Base-by-base conservation (phyloP, 2,329 filamentous ascomycete genomes). In the Cyphellophora attinorum region DNA sequence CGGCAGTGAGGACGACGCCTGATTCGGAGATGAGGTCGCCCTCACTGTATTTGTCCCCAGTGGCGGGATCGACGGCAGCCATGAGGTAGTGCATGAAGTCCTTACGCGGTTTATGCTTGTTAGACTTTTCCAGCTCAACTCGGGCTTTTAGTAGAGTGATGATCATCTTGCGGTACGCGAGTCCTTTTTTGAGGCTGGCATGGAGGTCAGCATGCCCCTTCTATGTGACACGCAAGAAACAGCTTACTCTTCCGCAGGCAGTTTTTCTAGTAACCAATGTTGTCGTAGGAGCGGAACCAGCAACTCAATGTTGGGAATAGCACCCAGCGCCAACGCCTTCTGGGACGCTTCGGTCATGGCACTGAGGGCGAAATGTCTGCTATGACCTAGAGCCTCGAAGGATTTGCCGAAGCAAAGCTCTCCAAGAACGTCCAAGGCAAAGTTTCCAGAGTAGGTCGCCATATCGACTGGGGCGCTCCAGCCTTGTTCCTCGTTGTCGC, bases 1-100 rank as follows among this genome's bases (percentile, higher is more conserved):
- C 79, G 8, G 79, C 78, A 44, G 81, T 79, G 61, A 82, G 80
- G 62, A 84, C 67, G 15, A 81, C 57, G 51, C 81, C 81, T 5
- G 76, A 78, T 53, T 84, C 80, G 33, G 70, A 76, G 76, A 78
- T 81, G 15, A 84, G 70, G 50, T 83, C 79, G 1, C 72, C 69
- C 2, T 67, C 77, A 27, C 65, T 69, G 51, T 82, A 79, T 1
- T 76, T 75, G 38, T 70, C 66, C 8, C 21, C 21, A n/a, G 21
- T 25, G 8, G 8, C 21, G n/a, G 21, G 21, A 25, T 25, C 21
- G 25, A 72, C 72, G 5, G 80, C 79, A 50, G 77, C 78, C 40
- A 85, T 69, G 8, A 85, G 68, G 54, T 84, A 77, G 57, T 82
- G 78, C 61, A 85, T 84, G 62, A 85, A 84, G 52, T 85, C 81